phyloP scores from a whole-genome alignment of 345 rosid species.

The Salix viminalis region DNA sequence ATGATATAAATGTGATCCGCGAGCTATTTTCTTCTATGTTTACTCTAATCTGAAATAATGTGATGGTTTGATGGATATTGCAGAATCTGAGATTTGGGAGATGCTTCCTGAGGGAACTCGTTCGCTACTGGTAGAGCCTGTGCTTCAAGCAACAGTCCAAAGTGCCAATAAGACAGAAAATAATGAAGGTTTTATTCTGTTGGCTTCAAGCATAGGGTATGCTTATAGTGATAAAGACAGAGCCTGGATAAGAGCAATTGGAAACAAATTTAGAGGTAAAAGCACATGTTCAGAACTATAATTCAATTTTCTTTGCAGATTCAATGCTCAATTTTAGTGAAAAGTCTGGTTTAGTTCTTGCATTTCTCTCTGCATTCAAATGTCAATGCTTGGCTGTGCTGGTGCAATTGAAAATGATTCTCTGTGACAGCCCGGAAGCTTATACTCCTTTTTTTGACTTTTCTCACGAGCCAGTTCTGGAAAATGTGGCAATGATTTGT shows the following conservation, averaged over 20 bases:
- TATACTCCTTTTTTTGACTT: too few relatives aligned
- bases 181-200: conserved; percentile 53
- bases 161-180: conserved; percentile 21
- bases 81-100: conserved; percentile 56
- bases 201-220: conserved; percentile 70
- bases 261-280: conserved; percentile 62
- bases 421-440: background rate
- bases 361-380: background rate
- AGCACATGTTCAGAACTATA: conserved; percentile 18
- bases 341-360: conserved; percentile 1
- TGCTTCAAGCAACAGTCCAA: conserved; percentile 28
- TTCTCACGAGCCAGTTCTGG: too few relatives aligned
- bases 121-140: conserved; percentile 64
- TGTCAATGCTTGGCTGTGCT: background rate
- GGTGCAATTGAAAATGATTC: conserved; percentile 2
- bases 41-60: conserved; percentile 1
- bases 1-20: too few relatives aligned
- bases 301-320: background rate
- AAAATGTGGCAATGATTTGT: too few relatives aligned
- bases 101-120: conserved; percentile 63
- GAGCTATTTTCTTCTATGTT: background rate
- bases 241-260: conserved; percentile 78
- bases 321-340: background rate
- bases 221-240: conserved; percentile 76
- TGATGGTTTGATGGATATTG: conserved; percentile 18